These are phyloP conservation scores for Ogataea populi-albae DNA, from an alignment of 805 yeast species.

Conservation along the genomic window DNA sequence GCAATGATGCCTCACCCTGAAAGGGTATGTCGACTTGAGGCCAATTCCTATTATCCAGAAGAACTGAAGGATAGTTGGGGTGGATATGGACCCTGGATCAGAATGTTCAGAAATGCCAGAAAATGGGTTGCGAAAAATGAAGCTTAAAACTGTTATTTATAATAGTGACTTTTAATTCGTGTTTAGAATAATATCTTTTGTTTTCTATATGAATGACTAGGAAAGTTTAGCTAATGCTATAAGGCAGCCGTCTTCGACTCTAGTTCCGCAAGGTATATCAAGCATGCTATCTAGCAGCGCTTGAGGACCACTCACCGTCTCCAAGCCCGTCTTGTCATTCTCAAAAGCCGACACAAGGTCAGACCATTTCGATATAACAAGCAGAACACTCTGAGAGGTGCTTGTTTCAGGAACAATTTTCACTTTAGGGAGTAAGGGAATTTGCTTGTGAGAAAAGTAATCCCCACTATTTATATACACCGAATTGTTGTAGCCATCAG, in stretches of 20 bases:
- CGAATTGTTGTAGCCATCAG: slow-evolving; percentile 68
- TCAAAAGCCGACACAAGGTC: slow-evolving; percentile 55
- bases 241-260: slow-evolving; percentile 70
- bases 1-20: slow-evolving; percentile 99
- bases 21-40: slow-evolving; percentile 81
- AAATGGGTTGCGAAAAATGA: slow-evolving; percentile 65
- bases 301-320: slow-evolving; percentile 50
- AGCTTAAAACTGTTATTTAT: slow-evolving; percentile 1
- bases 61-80: slow-evolving; percentile 64
- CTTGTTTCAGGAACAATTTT: slow-evolving; percentile 8
- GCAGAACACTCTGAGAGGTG: slow-evolving; percentile 36
- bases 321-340: slow-evolving; percentile 47
- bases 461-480: slow-evolving; percentile 68
- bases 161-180: neutral
- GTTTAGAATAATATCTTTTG: slow-evolving; percentile 3
- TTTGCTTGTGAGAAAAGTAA: slow-evolving; percentile 39
- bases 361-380: slow-evolving; percentile 63
- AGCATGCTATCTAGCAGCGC: slow-evolving; percentile 67
- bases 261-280: slow-evolving; percentile 50
- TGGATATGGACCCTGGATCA: slow-evolving; percentile 92
- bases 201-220: neutral
- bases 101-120: slow-evolving; percentile 89
- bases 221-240: slow-evolving; percentile 48
- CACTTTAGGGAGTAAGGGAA: neutral
- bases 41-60: slow-evolving; percentile 86